Evolutionary conservation across 768 basidiomycete species (phyloP), one percentile per base, ranked within the genome.

Genomic region (Hygrocybe punicea): DNA sequence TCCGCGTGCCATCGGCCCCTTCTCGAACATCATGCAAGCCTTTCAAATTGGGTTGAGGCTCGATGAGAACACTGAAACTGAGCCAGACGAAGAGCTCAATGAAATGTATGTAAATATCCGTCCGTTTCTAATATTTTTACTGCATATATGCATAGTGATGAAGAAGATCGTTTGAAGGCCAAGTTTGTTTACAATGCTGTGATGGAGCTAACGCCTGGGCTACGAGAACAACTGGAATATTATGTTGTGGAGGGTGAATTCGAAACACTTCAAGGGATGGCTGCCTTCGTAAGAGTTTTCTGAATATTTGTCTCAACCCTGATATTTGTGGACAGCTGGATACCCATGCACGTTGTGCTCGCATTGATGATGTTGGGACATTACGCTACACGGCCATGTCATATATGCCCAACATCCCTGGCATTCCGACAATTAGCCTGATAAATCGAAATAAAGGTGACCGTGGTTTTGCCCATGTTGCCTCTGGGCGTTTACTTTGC

Each of bases 401-500:
- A 13, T 50, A 50, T 25, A 50, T 50, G 3, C 49, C 49, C 25
- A 35, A 29, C 16, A 33, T 16, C 21, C 25, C 29, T 34, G 49
- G 29, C 49, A 23, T 16, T 10, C 49, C 49, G 21, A 8, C 10
- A 11, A 34, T 50, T 9, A 23, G 25, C 33, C 49, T 10, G 6
- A 50, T 25, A 4, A 50, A 50, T 35, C 49, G 49, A 7, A 50
- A 50, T 25, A 50, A 50, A 25, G 29, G 49, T 25, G 49, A 50
- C 17, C 49, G 49, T 50, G 49, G 49, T 25, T 50, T 50, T 50
- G 49, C 33, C 2, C 25, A 35, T 17, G 11, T 50, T 16, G 29
- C 25, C 10, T 50, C 49, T 25, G 49, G 19, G 11, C 49, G 7
- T 16, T n/a, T 50, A 14, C 49, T 50, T 25, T 50, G 49, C n/a